These are phyloP conservation scores for Ophiostoma novo-ulmi DNA, from an alignment of 2,329 filamentous ascomycete genomes.

Conservation along the genomic window DNA sequence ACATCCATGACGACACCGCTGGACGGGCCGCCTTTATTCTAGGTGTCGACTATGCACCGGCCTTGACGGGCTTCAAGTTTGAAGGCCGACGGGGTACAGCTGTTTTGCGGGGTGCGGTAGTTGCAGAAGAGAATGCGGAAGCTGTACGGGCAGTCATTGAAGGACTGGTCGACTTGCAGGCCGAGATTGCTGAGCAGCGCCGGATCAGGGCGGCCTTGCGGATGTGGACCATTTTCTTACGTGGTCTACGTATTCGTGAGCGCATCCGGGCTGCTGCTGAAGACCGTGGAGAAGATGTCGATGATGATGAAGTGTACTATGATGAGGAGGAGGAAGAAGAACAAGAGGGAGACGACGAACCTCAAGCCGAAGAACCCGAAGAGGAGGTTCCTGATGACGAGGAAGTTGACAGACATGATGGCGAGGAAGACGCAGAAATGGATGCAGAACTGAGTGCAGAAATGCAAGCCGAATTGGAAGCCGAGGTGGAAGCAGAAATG, in stretches of 20 bases:
- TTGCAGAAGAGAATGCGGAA: constrained; percentile 65
- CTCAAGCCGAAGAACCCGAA: constrained; percentile 23
- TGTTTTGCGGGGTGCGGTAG: constrained; percentile 70
- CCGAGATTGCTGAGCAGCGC: constrained; percentile 58
- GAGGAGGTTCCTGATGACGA: neutral
- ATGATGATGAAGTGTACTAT: constrained; percentile 28
- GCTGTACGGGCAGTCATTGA: constrained; percentile 65
- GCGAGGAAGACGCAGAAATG: neutral
- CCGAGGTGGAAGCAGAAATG: neutral
- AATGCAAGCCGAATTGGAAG: neutral
- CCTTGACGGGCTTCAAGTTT: constrained; percentile 86
- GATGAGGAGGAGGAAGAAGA: constrained; percentile 25
- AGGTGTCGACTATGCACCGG: constrained; percentile 80
- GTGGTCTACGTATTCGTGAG: constrained; percentile 70
- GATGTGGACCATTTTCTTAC: constrained; percentile 71
- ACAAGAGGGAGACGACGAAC: constrained; percentile 13
- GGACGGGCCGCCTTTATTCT: constrained; percentile 68
- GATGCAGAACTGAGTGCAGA: neutral
- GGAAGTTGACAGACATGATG: neutral
- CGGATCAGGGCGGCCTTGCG: constrained; percentile 57
- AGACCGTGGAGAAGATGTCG: constrained; percentile 43
- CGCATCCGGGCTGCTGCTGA: constrained; percentile 58
- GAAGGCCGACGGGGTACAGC: constrained; percentile 81
- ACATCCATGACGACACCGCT: constrained; percentile 59
- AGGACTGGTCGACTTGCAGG: constrained; percentile 61